phyloP scores from a whole-genome alignment of 2,329 filamentous ascomycete species.

The Rosellinia necatrix region DNA sequence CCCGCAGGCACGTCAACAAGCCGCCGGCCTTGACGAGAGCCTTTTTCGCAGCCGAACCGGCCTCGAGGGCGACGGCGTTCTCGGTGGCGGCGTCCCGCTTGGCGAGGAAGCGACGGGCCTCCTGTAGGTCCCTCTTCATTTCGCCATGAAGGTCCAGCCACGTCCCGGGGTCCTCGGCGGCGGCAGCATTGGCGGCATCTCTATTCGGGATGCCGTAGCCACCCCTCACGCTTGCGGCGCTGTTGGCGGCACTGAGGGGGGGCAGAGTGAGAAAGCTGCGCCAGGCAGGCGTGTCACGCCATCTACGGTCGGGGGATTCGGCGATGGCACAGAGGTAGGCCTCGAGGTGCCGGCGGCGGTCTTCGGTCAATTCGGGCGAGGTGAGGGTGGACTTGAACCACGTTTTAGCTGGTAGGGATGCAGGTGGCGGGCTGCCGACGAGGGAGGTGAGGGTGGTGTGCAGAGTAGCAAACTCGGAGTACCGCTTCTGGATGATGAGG shows the following conservation, averaged over 20 bases:
- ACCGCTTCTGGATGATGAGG: constrained; percentile 78
- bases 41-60: constrained; percentile 74
- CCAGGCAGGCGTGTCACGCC: constrained; percentile 76
- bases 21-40: constrained; percentile 71
- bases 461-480: constrained; percentile 76
- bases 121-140: constrained; percentile 72
- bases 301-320: constrained; percentile 72
- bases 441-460: constrained; percentile 65
- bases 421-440: constrained; percentile 67
- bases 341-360: constrained; percentile 71
- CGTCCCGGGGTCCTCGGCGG: constrained; percentile 64
- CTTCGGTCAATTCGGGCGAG: constrained; percentile 71
- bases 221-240: constrained; percentile 52
- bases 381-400: constrained; percentile 77
- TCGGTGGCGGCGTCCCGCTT: constrained; percentile 65
- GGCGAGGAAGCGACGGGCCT: constrained; percentile 68
- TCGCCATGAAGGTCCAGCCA: constrained; percentile 80
- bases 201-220: constrained; percentile 41
- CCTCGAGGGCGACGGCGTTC: constrained; percentile 58
- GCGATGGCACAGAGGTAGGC: constrained; percentile 74
- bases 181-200: constrained; percentile 45
- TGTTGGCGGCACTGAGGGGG: constrained; percentile 53
- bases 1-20: constrained; percentile 65
- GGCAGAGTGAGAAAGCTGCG: constrained; percentile 75
- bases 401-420: constrained; percentile 71